Conservation (phyloP, 1,139 yeast genomes). For the Zygotorulaspora mrakii region DNA sequence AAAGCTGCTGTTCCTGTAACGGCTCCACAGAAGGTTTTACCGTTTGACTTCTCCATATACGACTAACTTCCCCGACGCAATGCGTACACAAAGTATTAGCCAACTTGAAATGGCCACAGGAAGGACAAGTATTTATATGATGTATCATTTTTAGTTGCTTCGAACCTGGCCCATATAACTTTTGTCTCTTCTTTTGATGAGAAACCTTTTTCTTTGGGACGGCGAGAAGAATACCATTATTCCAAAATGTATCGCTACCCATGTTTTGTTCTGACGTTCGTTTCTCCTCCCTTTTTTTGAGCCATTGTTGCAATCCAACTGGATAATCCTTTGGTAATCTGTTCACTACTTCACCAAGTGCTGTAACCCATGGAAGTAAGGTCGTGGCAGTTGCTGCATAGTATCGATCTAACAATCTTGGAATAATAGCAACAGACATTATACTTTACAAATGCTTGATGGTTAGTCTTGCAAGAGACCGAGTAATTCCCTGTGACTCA, state of each 20-base stretch:
- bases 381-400: conserved; percentile 8
- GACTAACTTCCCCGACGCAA: conserved; percentile 78
- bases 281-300: conserved; percentile 25
- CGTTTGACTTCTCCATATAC: conserved; percentile 54
- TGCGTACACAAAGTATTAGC: conserved; percentile 90
- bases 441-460: background rate
- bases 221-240: conserved; percentile 71
- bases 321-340: conserved; percentile 11
- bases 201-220: conserved; percentile 94
- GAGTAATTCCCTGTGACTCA: too few species aligned
- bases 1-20: conserved; percentile 48
- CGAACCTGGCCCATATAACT: conserved; percentile 75
- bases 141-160: conserved; percentile 75
- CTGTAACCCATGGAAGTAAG: conserved; percentile 14
- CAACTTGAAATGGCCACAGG: conserved; percentile 90
- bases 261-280: conserved; percentile 16
- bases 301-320: conserved; percentile 21
- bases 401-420: conserved; percentile 3
- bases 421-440: background rate
- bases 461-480: too few species aligned
- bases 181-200: conserved; percentile 77
- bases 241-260: conserved; percentile 35
- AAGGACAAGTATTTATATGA: conserved; percentile 84
- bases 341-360: conserved; percentile 9
- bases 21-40: conserved; percentile 26